Evolutionary conservation across 164 flowering plant genomes (phyloP), one percentile per base, ranked within the genome.

Genomic region (Protea cynaroides): DNA sequence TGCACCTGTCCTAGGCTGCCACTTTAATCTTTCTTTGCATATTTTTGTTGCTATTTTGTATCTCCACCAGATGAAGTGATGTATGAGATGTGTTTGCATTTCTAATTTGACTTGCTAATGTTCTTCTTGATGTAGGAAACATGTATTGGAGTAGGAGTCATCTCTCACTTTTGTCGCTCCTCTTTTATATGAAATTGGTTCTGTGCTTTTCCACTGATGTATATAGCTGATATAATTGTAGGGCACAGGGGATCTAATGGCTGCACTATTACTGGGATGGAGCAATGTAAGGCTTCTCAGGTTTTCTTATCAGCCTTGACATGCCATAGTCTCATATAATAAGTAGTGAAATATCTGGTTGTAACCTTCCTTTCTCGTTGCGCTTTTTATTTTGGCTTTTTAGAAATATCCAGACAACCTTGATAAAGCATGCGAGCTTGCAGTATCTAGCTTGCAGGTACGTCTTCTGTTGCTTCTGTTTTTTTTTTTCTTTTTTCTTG

Each of bases 401-500:
- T 79, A 94, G 99, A 94, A 84, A 77, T 87, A 85, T 69, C 94
- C 94, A 4, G 84, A 89, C 57, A 72, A 82, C 71, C 97, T 94
- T 71, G 88, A 76, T 57, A 86, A 66, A 81, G 97, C 99, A 65
- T 87, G 97, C 29, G 99, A 94, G 81, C 90, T 94, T 69, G 93
- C 97, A 60, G 96, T 91, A 46, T 91, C 99, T 53, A 91, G 90
- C 75, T 76, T 94, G 84, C 99, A 94, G 99, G 99, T 94, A 81
- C 66, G 54, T 15, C 8, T 54, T 68, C n/a, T 50, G 43, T 17
- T 19, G 18, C 17, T 46, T 2, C 50, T 46, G 50, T n/a, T n/a
- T n/a, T n/a, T n/a, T n/a, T n/a, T n/a, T 1, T 46, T 1, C 17
- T 46, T 8, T 46, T 46, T 46, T 14, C 50, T 46, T 2, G 13